Conservation (phyloP, 148 eudicot species). For the Polygonum maritimum region DNA sequence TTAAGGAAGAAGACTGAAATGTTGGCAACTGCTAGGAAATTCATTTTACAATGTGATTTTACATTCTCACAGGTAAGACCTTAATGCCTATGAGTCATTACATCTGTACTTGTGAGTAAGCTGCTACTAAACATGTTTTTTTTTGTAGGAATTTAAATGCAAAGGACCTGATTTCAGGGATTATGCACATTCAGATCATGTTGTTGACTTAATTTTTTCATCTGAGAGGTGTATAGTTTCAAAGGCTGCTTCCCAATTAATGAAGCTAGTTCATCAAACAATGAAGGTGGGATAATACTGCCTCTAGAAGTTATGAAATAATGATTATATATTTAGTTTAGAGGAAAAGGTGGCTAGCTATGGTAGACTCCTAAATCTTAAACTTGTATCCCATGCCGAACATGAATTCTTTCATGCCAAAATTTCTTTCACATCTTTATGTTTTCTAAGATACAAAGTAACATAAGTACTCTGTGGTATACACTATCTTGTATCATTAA, state of each 20-base stretch:
- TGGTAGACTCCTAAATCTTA: background rate
- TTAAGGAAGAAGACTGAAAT: conserved; percentile 83
- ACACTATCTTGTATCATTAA: background rate
- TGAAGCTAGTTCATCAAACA: conserved; percentile 84
- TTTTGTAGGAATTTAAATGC: conserved; percentile 38
- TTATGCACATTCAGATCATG: conserved; percentile 27
- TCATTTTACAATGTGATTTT: conserved; percentile 62
- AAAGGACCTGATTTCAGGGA: conserved; percentile 24
- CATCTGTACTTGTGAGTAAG: background rate
- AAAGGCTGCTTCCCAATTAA: conserved; percentile 67
- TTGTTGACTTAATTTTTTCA: conserved; percentile 63
- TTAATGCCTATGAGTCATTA: background rate
- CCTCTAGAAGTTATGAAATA: background rate
- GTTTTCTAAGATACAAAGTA: background rate
- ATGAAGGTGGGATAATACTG: conserved; percentile 44
- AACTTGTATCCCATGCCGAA: background rate
- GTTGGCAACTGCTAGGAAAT: conserved; percentile 73
- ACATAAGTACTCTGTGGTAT: background rate
- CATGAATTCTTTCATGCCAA: background rate
- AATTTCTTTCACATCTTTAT: background rate
- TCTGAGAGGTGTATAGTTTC: conserved; percentile 84
- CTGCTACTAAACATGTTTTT: conserved; percentile 8
- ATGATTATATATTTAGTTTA: background rate
- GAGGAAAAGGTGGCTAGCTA: background rate
- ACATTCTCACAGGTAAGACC: conserved; percentile 62